These are phyloP conservation scores for Pythium monospermum DNA, from an alignment of 352 stramenopile genomes.

Conservation along the genomic window DNA sequence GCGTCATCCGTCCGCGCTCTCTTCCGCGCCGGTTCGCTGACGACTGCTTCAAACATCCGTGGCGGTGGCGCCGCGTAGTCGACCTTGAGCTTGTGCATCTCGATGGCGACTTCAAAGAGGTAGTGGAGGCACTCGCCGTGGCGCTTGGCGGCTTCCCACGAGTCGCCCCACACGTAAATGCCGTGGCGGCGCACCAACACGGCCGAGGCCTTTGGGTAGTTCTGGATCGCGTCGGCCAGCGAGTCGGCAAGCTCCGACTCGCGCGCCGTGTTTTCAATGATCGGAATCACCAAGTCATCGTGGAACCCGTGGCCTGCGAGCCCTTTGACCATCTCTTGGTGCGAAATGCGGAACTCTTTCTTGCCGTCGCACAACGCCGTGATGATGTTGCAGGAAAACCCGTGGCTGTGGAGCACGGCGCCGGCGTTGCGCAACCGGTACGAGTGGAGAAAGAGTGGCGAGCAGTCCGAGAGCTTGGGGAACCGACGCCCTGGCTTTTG, in stretches of 20 bases:
- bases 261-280: slow-evolving; percentile 95
- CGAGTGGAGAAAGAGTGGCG: slow-evolving; percentile 92
- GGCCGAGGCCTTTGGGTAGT: slow-evolving; percentile 87
- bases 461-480: slow-evolving; percentile 91
- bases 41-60: not conserved
- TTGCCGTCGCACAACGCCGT: slow-evolving; percentile 86
- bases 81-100: slow-evolving; percentile 86
- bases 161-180: slow-evolving; percentile 95
- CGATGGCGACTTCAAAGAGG: slow-evolving; percentile 89
- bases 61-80: slow-evolving; percentile 52
- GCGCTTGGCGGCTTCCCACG: slow-evolving; percentile 95
- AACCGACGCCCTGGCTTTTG: slow-evolving; percentile 27
- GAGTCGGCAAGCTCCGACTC: slow-evolving; percentile 91
- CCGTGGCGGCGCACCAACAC: slow-evolving; percentile 94
- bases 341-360: slow-evolving; percentile 87
- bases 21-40: slow-evolving; percentile 49
- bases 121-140: slow-evolving; percentile 97
- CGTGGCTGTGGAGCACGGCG: slow-evolving; percentile 77
- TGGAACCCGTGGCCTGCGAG: slow-evolving; percentile 90
- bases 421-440: slow-evolving; percentile 82
- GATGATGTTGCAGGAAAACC: slow-evolving; percentile 83
- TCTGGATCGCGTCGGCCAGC: slow-evolving; percentile 75
- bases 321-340: slow-evolving; percentile 98
- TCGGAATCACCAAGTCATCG: slow-evolving; percentile 91
- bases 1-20: slow-evolving; percentile 22